Base-by-base conservation (phyloP, 371 early-diverging fungal species). In the Mucor ambiguus region DNA sequence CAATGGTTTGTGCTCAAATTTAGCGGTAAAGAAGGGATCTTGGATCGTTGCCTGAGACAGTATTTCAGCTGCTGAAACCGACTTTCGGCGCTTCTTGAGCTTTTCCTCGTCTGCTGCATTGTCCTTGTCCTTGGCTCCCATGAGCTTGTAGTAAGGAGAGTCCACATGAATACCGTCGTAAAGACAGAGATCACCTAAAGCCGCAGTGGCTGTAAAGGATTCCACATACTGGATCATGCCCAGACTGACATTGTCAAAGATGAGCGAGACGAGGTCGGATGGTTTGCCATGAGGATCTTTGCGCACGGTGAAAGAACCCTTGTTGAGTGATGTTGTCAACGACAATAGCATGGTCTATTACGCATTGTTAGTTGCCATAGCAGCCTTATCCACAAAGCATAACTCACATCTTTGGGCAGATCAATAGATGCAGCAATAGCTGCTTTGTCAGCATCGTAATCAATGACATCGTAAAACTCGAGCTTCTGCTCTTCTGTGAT, bases 381-480 rank as follows among this genome's bases (percentile, higher is more conserved):
- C 30, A 6, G 6, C 2, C 6, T 6, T 6, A 30, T 30, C 30
- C 2, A 4, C 33, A 28, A 28, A 56, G 16, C 26, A 58, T 4
- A 9, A 66, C 73, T 73, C 66, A 90, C 92, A 75, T 96, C 95
- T 65, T 89, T 86, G 3, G 95, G 93, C 32, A 94, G 70, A 61
- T 92, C 95, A 4, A 90, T 78, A 10, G 86, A 85, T n/a, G 76
- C 74, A 1, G 82, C 77, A 18, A 89, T 72, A 8, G 82, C 81
- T 0, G 91, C 89, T 20, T 88, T 81, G 26, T 90, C 87, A 60
- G 95, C 95, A 68, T 98, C 92, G 74, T 92, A 97, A 66, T 98
- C 99, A 69, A 98, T 96, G 2, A 96, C 93, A 41, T 97, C 92
- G 79, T 95, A 96, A 22, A 98, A 85, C 69, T 95, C 91, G 66